A percentile compares a stretch with the other conserved stretches of the same genome.
Evolutionary conservation across 2,329 filamentous ascomycete species (phyloP).

Genomic region (Macroventuria anomochaeta): DNA sequence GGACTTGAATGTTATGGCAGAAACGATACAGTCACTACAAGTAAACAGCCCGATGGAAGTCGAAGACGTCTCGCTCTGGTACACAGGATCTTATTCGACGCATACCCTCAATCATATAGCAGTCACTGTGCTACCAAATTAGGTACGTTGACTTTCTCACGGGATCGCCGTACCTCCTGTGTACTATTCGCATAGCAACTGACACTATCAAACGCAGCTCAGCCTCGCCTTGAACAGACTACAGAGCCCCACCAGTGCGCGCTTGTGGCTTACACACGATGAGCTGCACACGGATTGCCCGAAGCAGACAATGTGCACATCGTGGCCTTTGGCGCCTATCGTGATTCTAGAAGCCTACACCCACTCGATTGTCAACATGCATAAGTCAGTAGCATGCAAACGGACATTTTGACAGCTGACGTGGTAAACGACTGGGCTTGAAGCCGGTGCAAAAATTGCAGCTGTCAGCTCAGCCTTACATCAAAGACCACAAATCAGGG

Average conservation of each 20-base stretch:
- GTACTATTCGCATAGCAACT: constrained; percentile 4
- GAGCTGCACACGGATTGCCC: constrained; percentile 4
- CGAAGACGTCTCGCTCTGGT: not conserved
- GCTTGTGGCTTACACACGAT: constrained; percentile 8
- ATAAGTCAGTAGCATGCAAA: constrained; percentile 3
- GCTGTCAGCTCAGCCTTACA: constrained; percentile 13
- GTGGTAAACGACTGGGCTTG: constrained; percentile 5
- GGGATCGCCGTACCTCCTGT: constrained; percentile 11
- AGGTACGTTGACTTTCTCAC: constrained; percentile 1
- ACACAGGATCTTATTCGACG: not conserved
- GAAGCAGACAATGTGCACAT: constrained; percentile 6
- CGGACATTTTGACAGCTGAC: constrained; percentile 3
- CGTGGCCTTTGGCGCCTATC: not conserved
- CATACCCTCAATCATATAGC: constrained; percentile 4
- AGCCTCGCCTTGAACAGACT: not conserved
- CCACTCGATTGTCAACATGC: not conserved
- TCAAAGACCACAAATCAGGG: not conserved
- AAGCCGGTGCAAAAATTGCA: constrained; percentile 1
- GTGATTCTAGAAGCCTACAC: not conserved
- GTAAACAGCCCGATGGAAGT: not conserved
- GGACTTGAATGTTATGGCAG: not conserved
- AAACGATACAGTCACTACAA: not conserved
- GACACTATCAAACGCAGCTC: constrained; percentile 8
- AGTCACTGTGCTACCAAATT: not conserved
- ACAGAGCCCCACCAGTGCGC: not conserved